Evolutionary conservation across 1,139 yeast genomes (phyloP).

Genomic region (Pneumocystis jirovecii): DNA sequence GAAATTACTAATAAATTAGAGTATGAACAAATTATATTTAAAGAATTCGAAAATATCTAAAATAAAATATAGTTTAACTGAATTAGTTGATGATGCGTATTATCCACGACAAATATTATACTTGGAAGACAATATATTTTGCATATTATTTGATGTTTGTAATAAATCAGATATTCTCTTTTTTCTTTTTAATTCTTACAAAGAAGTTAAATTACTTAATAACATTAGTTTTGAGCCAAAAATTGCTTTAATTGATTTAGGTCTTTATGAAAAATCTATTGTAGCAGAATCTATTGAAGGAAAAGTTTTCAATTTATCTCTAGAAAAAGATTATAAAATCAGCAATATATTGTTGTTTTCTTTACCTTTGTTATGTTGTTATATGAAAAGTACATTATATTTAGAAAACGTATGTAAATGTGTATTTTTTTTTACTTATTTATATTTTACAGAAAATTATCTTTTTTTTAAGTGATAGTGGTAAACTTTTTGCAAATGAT

Average conservation of each 20-base stretch:
- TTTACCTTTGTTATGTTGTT: background rate
- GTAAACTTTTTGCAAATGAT: conserved; percentile 56
- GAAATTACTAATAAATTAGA: background rate
- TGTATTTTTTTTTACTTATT: conserved; percentile 4
- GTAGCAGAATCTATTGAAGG: conserved; percentile 1
- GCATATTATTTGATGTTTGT: background rate
- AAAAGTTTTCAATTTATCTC: background rate
- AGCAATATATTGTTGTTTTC: background rate
- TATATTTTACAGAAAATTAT: conserved; percentile 24
- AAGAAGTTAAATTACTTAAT: background rate
- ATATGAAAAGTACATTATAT: conserved; percentile 1
- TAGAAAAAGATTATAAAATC: background rate
- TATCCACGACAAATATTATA: background rate
- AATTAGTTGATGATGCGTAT: background rate
- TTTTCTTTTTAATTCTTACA: background rate
- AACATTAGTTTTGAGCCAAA: background rate
- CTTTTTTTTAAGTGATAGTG: conserved; percentile 59
- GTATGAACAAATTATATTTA: background rate
- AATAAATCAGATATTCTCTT: background rate
- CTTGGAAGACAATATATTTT: background rate
- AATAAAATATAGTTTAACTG: background rate
- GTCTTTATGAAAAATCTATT: background rate
- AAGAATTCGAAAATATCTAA: background rate
- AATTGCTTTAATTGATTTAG: background rate
- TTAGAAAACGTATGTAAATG: conserved; percentile 8